These are phyloP conservation scores for Marasmius fiardii DNA, from an alignment of 1,284 basidiomycete species.

Conservation along the genomic window DNA sequence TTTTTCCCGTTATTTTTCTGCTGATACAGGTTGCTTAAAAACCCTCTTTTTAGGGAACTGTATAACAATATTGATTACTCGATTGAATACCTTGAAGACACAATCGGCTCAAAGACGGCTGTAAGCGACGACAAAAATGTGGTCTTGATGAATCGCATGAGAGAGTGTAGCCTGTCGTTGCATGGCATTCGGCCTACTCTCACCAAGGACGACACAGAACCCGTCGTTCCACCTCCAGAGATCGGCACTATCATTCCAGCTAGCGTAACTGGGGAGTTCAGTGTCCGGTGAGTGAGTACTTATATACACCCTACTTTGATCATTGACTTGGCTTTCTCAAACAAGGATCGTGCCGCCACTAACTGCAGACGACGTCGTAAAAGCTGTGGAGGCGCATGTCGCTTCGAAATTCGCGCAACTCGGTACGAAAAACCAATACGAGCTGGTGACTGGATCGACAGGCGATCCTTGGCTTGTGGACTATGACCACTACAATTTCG, in stretches of 20 bases:
- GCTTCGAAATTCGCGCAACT: conserved; percentile 82
- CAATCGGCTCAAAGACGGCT: conserved; percentile 77
- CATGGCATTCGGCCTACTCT: conserved; percentile 99
- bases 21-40: not conserved
- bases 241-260: too few relatives aligned
- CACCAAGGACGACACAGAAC: conserved; percentile 85
- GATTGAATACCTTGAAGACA: conserved; percentile 76
- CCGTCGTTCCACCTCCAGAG: too few relatives aligned
- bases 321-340: not conserved
- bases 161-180: conserved; percentile 84
- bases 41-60: conserved; percentile 37
- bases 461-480: conserved; percentile 92
- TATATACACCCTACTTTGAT: not conserved
- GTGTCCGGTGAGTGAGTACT: conserved; percentile 67
- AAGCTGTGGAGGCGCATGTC: conserved; percentile 72
- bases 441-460: conserved; percentile 67
- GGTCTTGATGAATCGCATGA: conserved; percentile 91
- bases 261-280: conserved; percentile 90
- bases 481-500: conserved; percentile 91
- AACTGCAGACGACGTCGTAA: conserved; percentile 72
- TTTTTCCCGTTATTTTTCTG: conserved; percentile 12
- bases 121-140: conserved; percentile 78
- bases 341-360: conserved; percentile 84
- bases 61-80: conserved; percentile 78
- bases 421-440: conserved; percentile 69